Evolutionary conservation across 306 rosid species (phyloP).

Genomic region (Sesbania bispinosa): DNA sequence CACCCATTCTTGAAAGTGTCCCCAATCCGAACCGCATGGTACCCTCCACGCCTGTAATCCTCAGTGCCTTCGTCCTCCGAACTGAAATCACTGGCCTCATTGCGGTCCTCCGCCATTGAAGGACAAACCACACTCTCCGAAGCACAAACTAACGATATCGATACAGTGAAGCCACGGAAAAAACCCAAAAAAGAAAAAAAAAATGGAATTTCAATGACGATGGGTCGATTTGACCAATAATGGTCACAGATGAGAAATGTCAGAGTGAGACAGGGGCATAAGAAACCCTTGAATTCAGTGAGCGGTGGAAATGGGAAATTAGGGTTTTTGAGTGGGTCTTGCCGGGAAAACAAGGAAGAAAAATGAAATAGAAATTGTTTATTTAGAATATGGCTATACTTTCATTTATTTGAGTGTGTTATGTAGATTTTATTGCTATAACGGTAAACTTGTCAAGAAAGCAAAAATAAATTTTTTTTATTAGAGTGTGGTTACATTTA

Average conservation of each 20-base stretch:
- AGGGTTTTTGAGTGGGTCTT: conserved; percentile 45
- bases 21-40: conserved; percentile 90
- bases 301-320: conserved; percentile 25
- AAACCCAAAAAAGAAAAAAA: no score
- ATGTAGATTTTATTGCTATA: no score
- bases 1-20: conserved; percentile 76
- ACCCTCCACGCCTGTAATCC: conserved; percentile 97
- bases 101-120: conserved; percentile 67
- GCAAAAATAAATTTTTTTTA: no score
- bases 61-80: conserved; percentile 97
- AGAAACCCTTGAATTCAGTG: conserved; percentile 4
- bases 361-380: not conserved
- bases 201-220: not conserved
- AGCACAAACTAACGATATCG: not conserved
- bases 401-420: no score
- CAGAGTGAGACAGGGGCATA: not conserved
- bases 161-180: not conserved
- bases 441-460: no score
- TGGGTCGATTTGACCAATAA: not conserved
- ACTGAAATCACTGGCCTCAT: conserved; percentile 74
- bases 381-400: not conserved
- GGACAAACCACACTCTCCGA: not conserved
- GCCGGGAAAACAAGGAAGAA: conserved; percentile 42
- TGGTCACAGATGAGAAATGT: not conserved
- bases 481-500: no score